Percentiles rank a stretch among this genome's conserved stretches.
Conservation (phyloP, 331 rosid species). For the Pyracantha coccinea region DNA sequence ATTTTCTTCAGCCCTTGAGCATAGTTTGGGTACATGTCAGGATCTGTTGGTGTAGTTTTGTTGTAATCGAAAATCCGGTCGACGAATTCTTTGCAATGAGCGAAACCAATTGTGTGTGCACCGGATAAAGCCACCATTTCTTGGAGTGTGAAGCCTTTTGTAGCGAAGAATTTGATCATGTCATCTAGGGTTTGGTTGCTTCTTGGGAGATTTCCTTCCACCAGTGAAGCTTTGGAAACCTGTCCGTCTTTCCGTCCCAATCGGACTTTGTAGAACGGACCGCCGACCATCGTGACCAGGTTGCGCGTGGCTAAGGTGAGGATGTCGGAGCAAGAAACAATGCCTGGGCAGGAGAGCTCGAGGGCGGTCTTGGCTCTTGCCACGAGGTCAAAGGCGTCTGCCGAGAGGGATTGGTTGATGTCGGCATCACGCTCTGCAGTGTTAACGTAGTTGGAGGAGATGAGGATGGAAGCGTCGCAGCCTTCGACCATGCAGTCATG, state of each 20-base stretch:
- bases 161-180: conserved; percentile 27
- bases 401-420: conserved; percentile 56
- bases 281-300: conserved; percentile 68
- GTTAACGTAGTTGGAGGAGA: conserved; percentile 29
- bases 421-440: conserved; percentile 50
- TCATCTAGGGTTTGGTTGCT: conserved; percentile 31
- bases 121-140: conserved; percentile 80
- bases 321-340: conserved; percentile 75
- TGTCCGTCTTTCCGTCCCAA: conserved; percentile 69
- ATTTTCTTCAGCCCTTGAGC: conserved; percentile 31
- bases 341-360: conserved; percentile 65
- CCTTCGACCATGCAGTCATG: conserved; percentile 47
- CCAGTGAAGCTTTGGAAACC: conserved; percentile 18
- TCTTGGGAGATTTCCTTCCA: conserved; percentile 22
- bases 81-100: conserved; percentile 70
- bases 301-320: conserved; percentile 57
- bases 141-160: conserved; percentile 31
- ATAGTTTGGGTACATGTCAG: conserved; percentile 42
- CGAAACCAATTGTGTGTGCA: conserved; percentile 76
- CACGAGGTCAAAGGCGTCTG: conserved; percentile 59
- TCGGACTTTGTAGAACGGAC: conserved; percentile 49
- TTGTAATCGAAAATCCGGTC: conserved; percentile 42
- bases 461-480: conserved; percentile 39
- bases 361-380: conserved; percentile 31
- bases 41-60: conserved; percentile 34